Base-by-base conservation (phyloP, 2,329 filamentous ascomycete genomes). In the Fusarium solani-melongenae region DNA sequence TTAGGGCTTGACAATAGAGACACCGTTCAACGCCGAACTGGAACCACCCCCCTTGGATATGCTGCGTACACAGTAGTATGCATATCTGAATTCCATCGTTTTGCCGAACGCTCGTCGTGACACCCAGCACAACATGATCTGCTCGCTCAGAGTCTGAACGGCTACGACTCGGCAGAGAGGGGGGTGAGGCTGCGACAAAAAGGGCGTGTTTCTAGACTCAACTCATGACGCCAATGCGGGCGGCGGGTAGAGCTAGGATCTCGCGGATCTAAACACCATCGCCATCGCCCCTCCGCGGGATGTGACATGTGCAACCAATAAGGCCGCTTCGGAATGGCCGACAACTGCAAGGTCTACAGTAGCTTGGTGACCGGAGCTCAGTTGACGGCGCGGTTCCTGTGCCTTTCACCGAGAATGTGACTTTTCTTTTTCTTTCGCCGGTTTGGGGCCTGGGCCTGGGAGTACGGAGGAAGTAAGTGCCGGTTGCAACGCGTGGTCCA, bases 1-100 rank as follows among this genome's bases (percentile, higher is more conserved):
- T 53, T 61, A 22, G 49, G 70, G 55, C 56, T 36, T 31, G 34
- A 64, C 10, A 36, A 51, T 34, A 74, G 41, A 56, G 49, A 59
- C 58, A 57, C 51, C n/a, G 14, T 57, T 67, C 62, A 76, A 73
- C 75, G 75, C 76, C 76, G 77, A 78, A 78, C 77, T 78, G 71
- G 69, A 67, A 51, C 55, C 75, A 78, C 77, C 53, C 77, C 76
- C 73, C 55, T 62, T 27, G 60, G 36, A 41, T 57, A 14, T 31
- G 27, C 11, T 53, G 46, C 46, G 46, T 53, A 31, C 46, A 53
- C 24, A 51, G 24, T 31, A 33, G 64, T 62, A 55, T 69, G 64
- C 56, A 62, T 59, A 60, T 58, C 36, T 57, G 58, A 60, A 69
- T 64, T 51, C 62, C 68, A 64, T 58, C 51, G 59, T 70, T 61